Percentiles rank a stretch among this genome's conserved stretches.
Evolutionary conservation across 257 asterid genomes (phyloP).

Genomic region (Solanum ossicruentum): DNA sequence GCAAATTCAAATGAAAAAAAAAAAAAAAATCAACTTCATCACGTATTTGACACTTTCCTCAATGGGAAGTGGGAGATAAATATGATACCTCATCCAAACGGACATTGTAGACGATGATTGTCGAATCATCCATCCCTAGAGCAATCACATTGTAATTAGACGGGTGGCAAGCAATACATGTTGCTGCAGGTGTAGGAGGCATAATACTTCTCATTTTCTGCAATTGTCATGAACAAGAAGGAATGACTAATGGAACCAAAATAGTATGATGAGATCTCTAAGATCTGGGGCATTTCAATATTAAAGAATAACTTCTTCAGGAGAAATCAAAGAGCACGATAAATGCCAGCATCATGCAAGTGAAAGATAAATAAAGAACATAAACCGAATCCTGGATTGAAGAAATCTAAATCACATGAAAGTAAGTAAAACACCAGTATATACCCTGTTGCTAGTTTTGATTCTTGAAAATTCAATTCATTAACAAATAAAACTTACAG

Average conservation of each 20-base stretch:
- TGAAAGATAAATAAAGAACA: neutral
- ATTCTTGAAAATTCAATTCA: neutral
- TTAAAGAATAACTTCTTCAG: neutral
- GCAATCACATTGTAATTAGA: slow-evolving; percentile 59
- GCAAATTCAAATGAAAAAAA: neutral
- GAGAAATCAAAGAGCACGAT: neutral
- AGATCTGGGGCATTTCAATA: neutral
- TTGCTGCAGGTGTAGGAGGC: slow-evolving; percentile 47
- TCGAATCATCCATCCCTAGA: slow-evolving; percentile 58
- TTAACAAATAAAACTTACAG: neutral
- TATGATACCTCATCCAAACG: slow-evolving; percentile 39
- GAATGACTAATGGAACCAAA: neutral
- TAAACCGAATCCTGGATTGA: neutral
- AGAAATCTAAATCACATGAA: neutral
- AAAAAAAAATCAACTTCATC: neutral
- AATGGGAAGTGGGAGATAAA: neutral
- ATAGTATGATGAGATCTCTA: neutral
- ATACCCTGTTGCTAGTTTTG: neutral
- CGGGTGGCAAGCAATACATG: slow-evolving; percentile 58
- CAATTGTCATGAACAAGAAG: slow-evolving; percentile 7
- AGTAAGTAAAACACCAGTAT: neutral
- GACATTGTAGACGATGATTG: slow-evolving; percentile 47
- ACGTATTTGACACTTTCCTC: neutral
- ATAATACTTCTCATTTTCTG: slow-evolving; percentile 43
- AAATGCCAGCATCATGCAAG: neutral